Base-by-base conservation (phyloP, 225 moss, liverwort and hornwort species). In the Polytrichum commune region DNA sequence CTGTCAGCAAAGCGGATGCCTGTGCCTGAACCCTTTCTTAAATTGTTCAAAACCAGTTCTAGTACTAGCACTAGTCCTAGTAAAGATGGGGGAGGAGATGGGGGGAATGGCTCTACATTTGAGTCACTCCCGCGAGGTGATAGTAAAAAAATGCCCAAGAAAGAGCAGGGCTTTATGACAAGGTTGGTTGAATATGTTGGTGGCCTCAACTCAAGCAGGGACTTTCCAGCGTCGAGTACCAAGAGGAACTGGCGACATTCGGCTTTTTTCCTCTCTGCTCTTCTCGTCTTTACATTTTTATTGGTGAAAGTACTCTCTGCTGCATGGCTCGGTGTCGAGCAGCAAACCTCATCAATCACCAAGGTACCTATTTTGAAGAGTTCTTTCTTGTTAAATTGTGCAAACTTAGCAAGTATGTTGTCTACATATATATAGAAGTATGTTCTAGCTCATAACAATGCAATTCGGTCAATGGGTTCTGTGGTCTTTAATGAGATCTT, bases 1-100 rank as follows among this genome's bases (percentile, higher is more conserved):
- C 79, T 79, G 57, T 84, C 81, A 46, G 75, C 69, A 72, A 88
- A 84, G 73, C 81, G 81, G 5, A 81, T 77, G 84, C 72, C 76
- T 20, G 87, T 81, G 77, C 73, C 79, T 2, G 72, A 81, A 6
- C 26, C 74, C 8, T 67, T 63, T 30, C 74, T 74, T 22, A 81
- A 81, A 26, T 66, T 79, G 19, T 67, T 79, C 64, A 81, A 79
- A 54, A 29, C 62, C 6, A 68, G 75, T 6, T 54, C 22, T 58
- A 58, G 22, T 24, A 6, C 24, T 58, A 58, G 7, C 22, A 46
- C 46, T 46, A 46, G 46, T 46, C 46, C 46, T 46, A 46, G 46
- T 13, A 13, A 13, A 13, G 46, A 46, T 5, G 64, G 6, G 18
- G 72, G 66, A 4, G 8, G 54, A 0, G 26, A 68, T 25, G 70